These are phyloP conservation scores for Triticum urartu DNA, from an alignment of 176 grass and related monocot genomes.

Conservation along the genomic window DNA sequence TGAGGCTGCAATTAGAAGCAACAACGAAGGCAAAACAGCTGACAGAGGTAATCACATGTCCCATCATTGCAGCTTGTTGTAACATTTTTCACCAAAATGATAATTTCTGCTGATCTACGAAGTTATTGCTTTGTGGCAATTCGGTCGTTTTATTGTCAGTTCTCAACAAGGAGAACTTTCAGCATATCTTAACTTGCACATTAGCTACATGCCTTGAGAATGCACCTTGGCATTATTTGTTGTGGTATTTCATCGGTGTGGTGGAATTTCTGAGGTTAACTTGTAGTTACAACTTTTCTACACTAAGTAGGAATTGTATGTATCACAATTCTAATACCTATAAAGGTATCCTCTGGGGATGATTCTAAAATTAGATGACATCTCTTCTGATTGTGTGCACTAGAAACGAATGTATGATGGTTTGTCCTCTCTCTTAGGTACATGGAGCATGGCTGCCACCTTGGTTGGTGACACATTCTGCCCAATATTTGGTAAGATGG, in stretches of 20 bases:
- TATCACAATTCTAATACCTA: neutral
- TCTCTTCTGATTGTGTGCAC: neutral
- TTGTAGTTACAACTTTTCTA: conserved; percentile 6
- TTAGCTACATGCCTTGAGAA: conserved; percentile 4
- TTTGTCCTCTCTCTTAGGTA: conserved; percentile 43
- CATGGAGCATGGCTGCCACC: conserved; percentile 98
- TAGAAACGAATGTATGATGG: neutral
- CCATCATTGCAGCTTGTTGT: neutral
- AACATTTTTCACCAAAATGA: neutral
- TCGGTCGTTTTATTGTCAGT: neutral
- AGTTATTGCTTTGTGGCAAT: neutral
- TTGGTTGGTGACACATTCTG: conserved; percentile 66
- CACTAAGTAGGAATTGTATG: neutral
- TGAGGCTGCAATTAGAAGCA: conserved; percentile 83
- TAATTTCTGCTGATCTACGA: conserved; percentile 10
- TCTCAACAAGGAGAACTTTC: conserved; percentile 9
- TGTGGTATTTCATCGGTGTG: neutral
- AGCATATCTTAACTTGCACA: neutral
- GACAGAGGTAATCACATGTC: conserved; percentile 57
- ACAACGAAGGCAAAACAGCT: conserved; percentile 69
- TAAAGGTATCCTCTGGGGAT: neutral
- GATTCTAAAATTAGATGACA: neutral
- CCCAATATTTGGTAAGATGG: conserved; percentile 48
- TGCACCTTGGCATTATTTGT: neutral
- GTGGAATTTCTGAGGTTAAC: neutral